Evolutionary conservation across 208 protist species (phyloP).

Genomic region (Acanthamoeba culbertsoni): DNA sequence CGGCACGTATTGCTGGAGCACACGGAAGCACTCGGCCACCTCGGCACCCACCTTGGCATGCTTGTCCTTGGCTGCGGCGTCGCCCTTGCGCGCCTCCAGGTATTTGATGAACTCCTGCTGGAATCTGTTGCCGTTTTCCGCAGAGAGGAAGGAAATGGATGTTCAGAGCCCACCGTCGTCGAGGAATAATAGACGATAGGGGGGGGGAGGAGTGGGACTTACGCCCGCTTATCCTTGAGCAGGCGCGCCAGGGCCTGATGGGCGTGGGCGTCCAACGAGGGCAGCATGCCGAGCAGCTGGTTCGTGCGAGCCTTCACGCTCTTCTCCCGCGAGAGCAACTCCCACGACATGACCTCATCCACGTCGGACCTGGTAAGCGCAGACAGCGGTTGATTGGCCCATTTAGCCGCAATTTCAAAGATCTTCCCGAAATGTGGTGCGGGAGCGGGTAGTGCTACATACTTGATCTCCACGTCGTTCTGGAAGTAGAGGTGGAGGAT

Average conservation of each 20-base stretch:
- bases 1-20: slow-evolving; percentile 7
- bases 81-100: background rate
- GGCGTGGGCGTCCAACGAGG: background rate
- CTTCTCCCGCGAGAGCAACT: background rate
- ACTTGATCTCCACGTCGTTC: background rate
- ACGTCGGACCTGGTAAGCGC: background rate
- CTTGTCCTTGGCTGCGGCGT: background rate
- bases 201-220: background rate
- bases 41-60: background rate
- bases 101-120: slow-evolving; percentile 29
- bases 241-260: background rate
- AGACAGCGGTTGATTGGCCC: background rate
- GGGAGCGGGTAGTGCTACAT: background rate
- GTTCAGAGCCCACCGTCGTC: background rate
- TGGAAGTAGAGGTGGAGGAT: slow-evolving; percentile 43
- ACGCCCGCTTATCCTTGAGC: slow-evolving; percentile 26
- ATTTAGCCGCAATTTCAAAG: background rate
- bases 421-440: background rate
- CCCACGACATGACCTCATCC: background rate
- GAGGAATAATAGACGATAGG: background rate
- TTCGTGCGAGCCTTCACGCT: background rate
- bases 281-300: background rate
- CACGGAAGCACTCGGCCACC: background rate
- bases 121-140: too few relatives aligned
- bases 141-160: too few relatives aligned